These are phyloP conservation scores for Penicillium nordicum DNA, from an alignment of 2,329 filamentous ascomycete species.

Conservation along the genomic window DNA sequence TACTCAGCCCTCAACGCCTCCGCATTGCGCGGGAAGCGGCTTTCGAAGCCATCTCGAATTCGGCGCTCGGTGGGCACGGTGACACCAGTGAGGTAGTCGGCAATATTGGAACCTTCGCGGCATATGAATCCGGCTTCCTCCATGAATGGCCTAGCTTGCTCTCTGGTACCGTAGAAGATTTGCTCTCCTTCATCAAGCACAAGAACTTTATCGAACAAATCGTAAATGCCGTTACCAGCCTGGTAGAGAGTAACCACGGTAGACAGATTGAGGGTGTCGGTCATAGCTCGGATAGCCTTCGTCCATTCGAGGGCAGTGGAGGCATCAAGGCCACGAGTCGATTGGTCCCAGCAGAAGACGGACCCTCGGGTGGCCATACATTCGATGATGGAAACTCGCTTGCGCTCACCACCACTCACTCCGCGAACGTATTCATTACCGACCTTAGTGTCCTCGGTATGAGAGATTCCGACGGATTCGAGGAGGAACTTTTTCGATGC, in stretches of 20 bases:
- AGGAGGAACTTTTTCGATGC: constrained; percentile 56
- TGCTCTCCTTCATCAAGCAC: constrained; percentile 65
- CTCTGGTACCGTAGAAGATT: constrained; percentile 61
- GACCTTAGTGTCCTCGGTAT: constrained; percentile 63
- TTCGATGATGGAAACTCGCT: constrained; percentile 67
- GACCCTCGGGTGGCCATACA: constrained; percentile 56
- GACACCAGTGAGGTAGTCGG: constrained; percentile 64
- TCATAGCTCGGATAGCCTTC: constrained; percentile 61
- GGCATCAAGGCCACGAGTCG: constrained; percentile 63
- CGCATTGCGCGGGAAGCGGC: constrained; percentile 45
- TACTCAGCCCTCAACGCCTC: constrained; percentile 49
- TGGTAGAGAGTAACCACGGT: constrained; percentile 67
- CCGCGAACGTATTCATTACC: constrained; percentile 65
- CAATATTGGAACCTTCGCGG: constrained; percentile 59
- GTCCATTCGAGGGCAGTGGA: constrained; percentile 61
- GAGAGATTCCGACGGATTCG: constrained; percentile 55
- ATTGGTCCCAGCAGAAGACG: constrained; percentile 66
- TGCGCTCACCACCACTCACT: constrained; percentile 66
- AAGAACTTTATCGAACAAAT: constrained; percentile 67
- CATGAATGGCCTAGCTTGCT: constrained; percentile 62
- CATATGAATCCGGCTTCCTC: constrained; percentile 63
- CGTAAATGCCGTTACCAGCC: constrained; percentile 66
- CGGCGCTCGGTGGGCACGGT: constrained; percentile 54
- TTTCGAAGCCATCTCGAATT: constrained; percentile 44
- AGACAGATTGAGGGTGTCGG: constrained; percentile 58